Base-by-base conservation (phyloP, 2,329 filamentous ascomycete species). In the Cytospora mali region DNA sequence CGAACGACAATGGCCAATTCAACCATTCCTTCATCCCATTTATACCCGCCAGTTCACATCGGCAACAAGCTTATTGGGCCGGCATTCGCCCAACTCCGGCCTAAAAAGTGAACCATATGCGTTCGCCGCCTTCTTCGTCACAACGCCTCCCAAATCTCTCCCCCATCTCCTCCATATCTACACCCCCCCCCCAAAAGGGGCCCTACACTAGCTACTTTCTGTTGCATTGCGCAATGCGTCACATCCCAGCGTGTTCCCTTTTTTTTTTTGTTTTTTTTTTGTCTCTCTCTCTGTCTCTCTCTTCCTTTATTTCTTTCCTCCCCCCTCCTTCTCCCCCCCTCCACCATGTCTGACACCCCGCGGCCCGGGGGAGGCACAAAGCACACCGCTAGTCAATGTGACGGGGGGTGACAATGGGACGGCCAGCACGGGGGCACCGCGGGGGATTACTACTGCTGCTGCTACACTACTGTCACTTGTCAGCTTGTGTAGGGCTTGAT, bases 371-470 rank as follows among this genome's bases (percentile, higher is more conserved):
- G 42, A 21, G 42, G n/a, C 42, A 23, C 42, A 21, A 6, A 46
- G 42, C 42, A 46, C 42, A 46, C 42, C 42, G 42, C 42, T 46
- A 46, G 42, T 46, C 42, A 23, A 46, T 46, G 42, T 46, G 42
- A 46, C 21, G 42, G 13, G 42, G 39, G n/a, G 16, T n/a, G 2
- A 46, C 39, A 21, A 21, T 21, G 1, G 14, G 42, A 46, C n/a
- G 42, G 42, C n/a, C 9, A 31, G 29, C 9, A 31, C 9, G 29
- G 16, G 16, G 5, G 13, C 33, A 39, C 14, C n/a, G n/a, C n/a
- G n/a, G n/a, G n/a, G n/a, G n/a, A n/a, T n/a, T n/a, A n/a, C n/a
- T n/a, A n/a, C n/a, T n/a, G n/a, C n/a, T n/a, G n/a, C n/a, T n/a
- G n/a, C n/a, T n/a, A n/a, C n/a, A n/a, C n/a, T n/a, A n/a, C n/a